Base-by-base conservation (phyloP, 176 grass and related monocot genomes). In the Rhynchospora pubera region DNA sequence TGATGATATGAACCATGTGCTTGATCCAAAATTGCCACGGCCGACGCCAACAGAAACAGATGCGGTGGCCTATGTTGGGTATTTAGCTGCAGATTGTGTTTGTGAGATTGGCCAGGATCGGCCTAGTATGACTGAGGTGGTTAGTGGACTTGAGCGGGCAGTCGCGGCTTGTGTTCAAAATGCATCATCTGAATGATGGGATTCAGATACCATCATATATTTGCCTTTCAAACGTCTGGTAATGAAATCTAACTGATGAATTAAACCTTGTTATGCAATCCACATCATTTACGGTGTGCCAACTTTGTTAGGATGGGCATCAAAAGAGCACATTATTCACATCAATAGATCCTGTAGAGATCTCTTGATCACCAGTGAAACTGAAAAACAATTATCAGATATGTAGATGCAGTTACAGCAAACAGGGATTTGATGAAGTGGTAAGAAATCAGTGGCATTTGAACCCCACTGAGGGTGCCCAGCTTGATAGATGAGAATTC, bases 101-200 rank as follows among this genome's bases (percentile, higher is more conserved):
- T 83, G 67, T 13, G 83, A 90, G 9, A 82, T 78, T n/a, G 91
- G 94, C 1, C 84, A 84, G 57, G 90, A 97, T 23, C 79, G 94
- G n/a, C 91, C 94, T 3, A 90, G 85, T 50, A 97, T 97, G 91
- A 92, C 86, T 2, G 94, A 97, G 84, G 90, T 97, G 80, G 94
- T 97, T 1, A 61, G 51, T 75, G 91, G 88, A 3, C 91, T 97
- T 4, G 94, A 97, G 58, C 91, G 91, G 67, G 94, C 94, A 2
- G 67, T 94, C 19, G 84, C 23, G 3, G 88, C 77, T 19, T 92
- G 86, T 82, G 51, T 66, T 14, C 76, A 16, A 13, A 48, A 13
- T 30, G 16, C 21, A 13, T 32, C 28, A 12, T 79, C 57, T 46
- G 39, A 19, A 11, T 46, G 66, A 45, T 9, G 13, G 47, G 23